phyloP scores from a whole-genome alignment of 2,329 filamentous ascomycete genomes.

The Apiospora saccharicola region DNA sequence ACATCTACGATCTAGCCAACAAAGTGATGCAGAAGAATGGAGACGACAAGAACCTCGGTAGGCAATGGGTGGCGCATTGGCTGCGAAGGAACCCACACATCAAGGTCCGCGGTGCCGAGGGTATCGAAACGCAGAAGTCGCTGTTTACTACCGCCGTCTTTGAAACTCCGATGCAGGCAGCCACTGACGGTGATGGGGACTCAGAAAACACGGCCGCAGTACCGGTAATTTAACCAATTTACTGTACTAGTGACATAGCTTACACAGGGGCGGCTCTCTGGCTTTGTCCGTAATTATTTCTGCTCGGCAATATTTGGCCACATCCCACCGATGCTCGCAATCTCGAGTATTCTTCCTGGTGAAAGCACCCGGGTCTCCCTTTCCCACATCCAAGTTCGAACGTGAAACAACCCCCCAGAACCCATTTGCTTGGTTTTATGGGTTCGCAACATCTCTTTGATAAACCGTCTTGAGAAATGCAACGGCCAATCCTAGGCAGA shows the following conservation, averaged over 20 bases:
- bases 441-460: neutral
- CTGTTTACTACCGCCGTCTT: neutral
- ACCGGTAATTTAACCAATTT: neutral
- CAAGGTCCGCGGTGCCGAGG: slow-evolving; percentile 25
- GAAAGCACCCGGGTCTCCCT: neutral
- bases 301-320: neutral
- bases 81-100: slow-evolving; percentile 35
- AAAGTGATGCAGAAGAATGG: slow-evolving; percentile 34
- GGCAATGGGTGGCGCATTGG: slow-evolving; percentile 40
- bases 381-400: neutral
- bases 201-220: too few species aligned
- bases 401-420: neutral
- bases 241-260: neutral
- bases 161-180: neutral
- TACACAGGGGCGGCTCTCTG: neutral
- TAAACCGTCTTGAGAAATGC: neutral
- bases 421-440: neutral
- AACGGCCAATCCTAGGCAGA: neutral
- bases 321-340: neutral
- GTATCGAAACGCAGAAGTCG: neutral
- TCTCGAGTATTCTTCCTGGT: neutral
- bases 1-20: slow-evolving; percentile 36
- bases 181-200: neutral
- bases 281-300: neutral
- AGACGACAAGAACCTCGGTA: slow-evolving; percentile 33